phyloP scores from a whole-genome alignment of 345 rosid genomes.

The Citrus trifoliata region DNA sequence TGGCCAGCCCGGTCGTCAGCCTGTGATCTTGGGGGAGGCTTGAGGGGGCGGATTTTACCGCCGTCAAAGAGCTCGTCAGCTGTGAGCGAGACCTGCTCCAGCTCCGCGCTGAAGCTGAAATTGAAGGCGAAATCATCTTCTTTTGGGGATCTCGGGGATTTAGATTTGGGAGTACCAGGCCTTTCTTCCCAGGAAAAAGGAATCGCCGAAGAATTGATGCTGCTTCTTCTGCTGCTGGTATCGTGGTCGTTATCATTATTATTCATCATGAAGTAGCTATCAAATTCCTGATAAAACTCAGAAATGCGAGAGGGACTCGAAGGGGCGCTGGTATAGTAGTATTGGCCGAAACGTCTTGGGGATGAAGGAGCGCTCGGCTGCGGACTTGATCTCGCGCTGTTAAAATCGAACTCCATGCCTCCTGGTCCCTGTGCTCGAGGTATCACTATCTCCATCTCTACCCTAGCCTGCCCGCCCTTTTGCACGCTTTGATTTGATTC shows the following conservation, averaged over 20 bases:
- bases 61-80: conserved; percentile 81
- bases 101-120: conserved; percentile 32
- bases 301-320: conserved; percentile 62
- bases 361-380: conserved; percentile 63
- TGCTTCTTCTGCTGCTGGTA: not conserved
- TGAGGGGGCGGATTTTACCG: conserved; percentile 65
- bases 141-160: conserved; percentile 32
- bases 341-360: conserved; percentile 52
- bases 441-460: conserved; percentile 44
- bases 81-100: conserved; percentile 36
- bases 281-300: conserved; percentile 50
- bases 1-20: conserved; percentile 17
- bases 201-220: conserved; percentile 19
- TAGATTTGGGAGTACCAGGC: conserved; percentile 62
- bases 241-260: not conserved
- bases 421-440: conserved; percentile 23
- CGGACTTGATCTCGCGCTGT: conserved; percentile 34
- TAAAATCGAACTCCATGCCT: conserved; percentile 53
- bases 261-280: conserved; percentile 18
- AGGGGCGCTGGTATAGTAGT: conserved; percentile 65
- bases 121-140: conserved; percentile 55
- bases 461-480: not conserved
- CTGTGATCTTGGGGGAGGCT: conserved; percentile 58
- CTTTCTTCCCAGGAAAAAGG: conserved; percentile 68
- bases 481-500: not conserved